Conservation (phyloP, 108 stramenopile genomes). For the Nannochloropsis salina region DNA sequence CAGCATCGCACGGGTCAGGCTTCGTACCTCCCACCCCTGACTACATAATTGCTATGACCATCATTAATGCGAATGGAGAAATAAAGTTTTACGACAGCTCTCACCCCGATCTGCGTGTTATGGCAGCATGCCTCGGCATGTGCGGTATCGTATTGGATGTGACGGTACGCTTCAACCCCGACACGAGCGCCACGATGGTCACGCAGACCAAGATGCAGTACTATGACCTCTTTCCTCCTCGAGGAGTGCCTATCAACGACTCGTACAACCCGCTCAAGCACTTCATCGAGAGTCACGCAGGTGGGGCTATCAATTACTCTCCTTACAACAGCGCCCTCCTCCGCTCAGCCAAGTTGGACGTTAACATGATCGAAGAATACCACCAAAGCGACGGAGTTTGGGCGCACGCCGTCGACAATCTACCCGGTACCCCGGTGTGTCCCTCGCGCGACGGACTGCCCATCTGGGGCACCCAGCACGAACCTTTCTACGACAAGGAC, state of each 20-base stretch:
- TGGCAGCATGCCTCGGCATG: conserved; percentile 14
- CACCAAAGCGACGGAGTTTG: conserved; percentile 19
- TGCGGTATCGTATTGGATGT: not conserved
- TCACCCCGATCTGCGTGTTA: not conserved
- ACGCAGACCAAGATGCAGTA: conserved; percentile 8
- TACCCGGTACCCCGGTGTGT: not conserved
- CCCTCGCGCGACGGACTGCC: not conserved
- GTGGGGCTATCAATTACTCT: conserved; percentile 7
- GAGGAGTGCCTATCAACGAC: not conserved
- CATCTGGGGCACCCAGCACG: conserved; percentile 1
- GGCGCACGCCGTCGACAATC: not conserved
- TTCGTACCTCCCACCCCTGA: not conserved
- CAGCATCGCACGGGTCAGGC: not conserved
- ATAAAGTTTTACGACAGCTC: not conserved
- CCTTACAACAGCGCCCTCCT: conserved; percentile 11
- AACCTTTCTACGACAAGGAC: conserved; percentile 20
- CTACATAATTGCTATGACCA: not conserved
- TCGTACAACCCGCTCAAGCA: not conserved
- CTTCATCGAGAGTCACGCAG: conserved; percentile 5
- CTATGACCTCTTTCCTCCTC: conserved; percentile 3
- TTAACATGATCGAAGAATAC: not conserved
- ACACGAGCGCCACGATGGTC: conserved; percentile 5
- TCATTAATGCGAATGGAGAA: conserved; percentile 17
- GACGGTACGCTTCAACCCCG: conserved; percentile 6
- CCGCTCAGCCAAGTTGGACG: not conserved